Percentiles rank a stretch among this genome's conserved stretches.
Evolutionary conservation across 495 filamentous ascomycete species (phyloP).

Genomic region (Hamigera avellanea): DNA sequence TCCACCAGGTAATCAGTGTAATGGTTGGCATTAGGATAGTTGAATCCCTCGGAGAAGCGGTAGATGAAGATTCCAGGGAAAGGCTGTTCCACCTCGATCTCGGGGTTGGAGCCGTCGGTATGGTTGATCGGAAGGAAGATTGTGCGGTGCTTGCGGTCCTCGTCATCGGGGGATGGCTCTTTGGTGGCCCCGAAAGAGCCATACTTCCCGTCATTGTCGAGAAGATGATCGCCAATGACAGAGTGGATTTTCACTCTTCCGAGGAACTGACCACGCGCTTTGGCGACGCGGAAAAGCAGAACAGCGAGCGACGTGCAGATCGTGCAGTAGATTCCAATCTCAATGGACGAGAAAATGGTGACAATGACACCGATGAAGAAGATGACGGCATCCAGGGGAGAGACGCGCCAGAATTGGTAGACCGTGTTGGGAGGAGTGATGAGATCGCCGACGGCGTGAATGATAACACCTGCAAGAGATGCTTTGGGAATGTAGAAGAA

Average conservation of each 20-base stretch:
- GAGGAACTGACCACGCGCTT: constrained; percentile 77
- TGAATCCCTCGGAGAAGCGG: constrained; percentile 91
- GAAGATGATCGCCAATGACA: constrained; percentile 68
- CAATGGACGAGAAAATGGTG: constrained; percentile 78
- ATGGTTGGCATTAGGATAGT: constrained; percentile 89
- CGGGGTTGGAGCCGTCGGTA: constrained; percentile 81
- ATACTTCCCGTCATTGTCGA: constrained; percentile 49
- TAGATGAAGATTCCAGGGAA: constrained; percentile 97
- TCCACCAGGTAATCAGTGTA: constrained; percentile 72
- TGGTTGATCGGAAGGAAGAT: constrained; percentile 89
- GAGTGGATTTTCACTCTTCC: constrained; percentile 85
- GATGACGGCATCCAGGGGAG: constrained; percentile 79
- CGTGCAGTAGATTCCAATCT: constrained; percentile 86
- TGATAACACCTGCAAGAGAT: constrained; percentile 84
- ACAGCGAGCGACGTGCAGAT: constrained; percentile 63
- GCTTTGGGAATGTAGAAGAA: constrained; percentile 94
- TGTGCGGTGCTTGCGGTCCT: constrained; percentile 40
- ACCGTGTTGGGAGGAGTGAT: constrained; percentile 90
- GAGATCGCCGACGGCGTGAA: constrained; percentile 91
- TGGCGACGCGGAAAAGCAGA: constrained; percentile 76
- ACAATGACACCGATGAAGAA: constrained; percentile 93
- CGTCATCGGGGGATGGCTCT: neutral
- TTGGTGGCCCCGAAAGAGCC: constrained; percentile 37
- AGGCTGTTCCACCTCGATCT: constrained; percentile 64
- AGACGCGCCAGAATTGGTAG: constrained; percentile 93